Conservation (phyloP, 768 basidiomycete genomes). For the Rhizopogon vulgaris region DNA sequence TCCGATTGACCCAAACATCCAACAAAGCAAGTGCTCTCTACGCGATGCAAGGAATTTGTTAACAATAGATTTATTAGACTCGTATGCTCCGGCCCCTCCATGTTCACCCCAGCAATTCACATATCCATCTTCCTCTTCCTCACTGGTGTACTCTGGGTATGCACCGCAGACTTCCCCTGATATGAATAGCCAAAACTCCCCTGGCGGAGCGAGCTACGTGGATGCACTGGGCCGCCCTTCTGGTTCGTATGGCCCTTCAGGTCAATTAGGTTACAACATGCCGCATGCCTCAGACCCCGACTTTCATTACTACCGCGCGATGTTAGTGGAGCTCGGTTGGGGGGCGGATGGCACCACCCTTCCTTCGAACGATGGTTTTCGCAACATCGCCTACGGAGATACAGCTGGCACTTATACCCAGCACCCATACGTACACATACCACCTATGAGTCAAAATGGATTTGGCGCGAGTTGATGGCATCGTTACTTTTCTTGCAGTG, state of each 20-base stretch:
- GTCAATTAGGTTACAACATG: background rate
- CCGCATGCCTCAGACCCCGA: slow-evolving; percentile 53
- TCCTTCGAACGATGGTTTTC: slow-evolving; percentile 18
- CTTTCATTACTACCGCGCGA: slow-evolving; percentile 65
- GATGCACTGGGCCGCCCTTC: background rate
- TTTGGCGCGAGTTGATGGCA: slow-evolving; percentile 16
- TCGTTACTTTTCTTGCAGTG: background rate
- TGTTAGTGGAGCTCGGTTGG: slow-evolving; percentile 71
- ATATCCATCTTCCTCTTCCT: slow-evolving; percentile 8
- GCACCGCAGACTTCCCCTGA: background rate
- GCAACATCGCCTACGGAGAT: slow-evolving; percentile 24
- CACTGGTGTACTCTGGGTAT: slow-evolving; percentile 11
- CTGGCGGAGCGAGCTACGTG: background rate
- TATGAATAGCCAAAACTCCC: background rate
- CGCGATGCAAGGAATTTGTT: background rate
- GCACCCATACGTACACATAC: slow-evolving; percentile 24
- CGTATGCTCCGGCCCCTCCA: slow-evolving; percentile 17
- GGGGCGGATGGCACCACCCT: slow-evolving; percentile 34
- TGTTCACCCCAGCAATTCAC: slow-evolving; percentile 15
- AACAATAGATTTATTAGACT: slow-evolving; percentile 14
- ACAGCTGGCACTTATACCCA: slow-evolving; percentile 30
- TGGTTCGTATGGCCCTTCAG: background rate
- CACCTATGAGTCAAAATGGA: slow-evolving; percentile 16
- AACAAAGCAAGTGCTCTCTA: slow-evolving; percentile 39
- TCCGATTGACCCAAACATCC: slow-evolving; percentile 51